Evolutionary conservation across 768 basidiomycete genomes (phyloP), one percentile per base, ranked within the genome.

Genomic region (Agaricus sinodeliciosus): DNA sequence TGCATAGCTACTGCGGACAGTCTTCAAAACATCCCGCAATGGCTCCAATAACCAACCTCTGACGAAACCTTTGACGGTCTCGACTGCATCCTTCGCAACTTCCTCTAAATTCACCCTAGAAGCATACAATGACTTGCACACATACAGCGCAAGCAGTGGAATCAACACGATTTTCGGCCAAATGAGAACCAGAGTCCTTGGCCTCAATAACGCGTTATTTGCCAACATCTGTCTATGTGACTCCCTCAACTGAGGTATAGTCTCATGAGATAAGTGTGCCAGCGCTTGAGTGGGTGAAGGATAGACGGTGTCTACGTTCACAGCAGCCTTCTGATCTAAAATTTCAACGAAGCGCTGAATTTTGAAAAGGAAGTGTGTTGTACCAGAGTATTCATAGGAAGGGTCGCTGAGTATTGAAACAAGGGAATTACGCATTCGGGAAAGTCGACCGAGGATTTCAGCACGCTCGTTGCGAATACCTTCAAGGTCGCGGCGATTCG

Each of bases 21-120:
- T 97, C 58, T 82, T 82, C 4, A 90, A 64, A 9, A 98, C 84
- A 7, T 83, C 90, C 44, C 75, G 76, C n/a, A 95, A 61, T 3
- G 95, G 95, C 50, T 92, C 89, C 44, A 95, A 67, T 9, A 97
- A 73, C 88, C 93, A 97, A 44, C 84, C 86, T 16, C 76, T 71
- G 56, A 92, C 69, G 63, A 98, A 94, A 0, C 84, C 85, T 19
- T 72, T 70, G 6, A 80, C 60, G 0, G 93, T 94, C 60, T 86
- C 81, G 34, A 73, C 63, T 0, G 81, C 76, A 56, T 90, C 85
- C n/a, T 56, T 55, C 3, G 76, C 75, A 5, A 54, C 40, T 47
- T 87, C 69, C 40, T 82, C 76, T 6, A 69, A 51, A 46, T 94
- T 60, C 31, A 78, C 79, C 9, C 62, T 59, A 9, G 63, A 57